Percentiles rank a stretch among this genome's conserved stretches.
Evolutionary conservation across 805 yeast species (phyloP).

Genomic region (Spathaspora passalidarum): DNA sequence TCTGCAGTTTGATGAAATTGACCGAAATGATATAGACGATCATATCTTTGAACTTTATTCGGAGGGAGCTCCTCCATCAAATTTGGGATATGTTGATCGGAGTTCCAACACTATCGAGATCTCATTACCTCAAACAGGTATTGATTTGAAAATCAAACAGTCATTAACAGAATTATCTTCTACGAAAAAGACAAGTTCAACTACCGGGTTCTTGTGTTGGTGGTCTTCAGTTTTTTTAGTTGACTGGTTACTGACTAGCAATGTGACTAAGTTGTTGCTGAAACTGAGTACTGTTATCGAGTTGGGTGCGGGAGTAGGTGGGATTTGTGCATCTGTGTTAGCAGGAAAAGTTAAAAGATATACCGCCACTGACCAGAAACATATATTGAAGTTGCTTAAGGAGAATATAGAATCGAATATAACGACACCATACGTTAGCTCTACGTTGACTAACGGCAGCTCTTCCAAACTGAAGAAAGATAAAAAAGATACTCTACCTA

Average conservation of each 20-base stretch:
- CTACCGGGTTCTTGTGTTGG: conserved; percentile 68
- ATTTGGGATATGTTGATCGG: conserved; percentile 37
- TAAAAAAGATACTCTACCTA: conserved; percentile 5
- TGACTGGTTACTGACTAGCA: conserved; percentile 48
- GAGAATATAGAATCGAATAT: conserved; percentile 45
- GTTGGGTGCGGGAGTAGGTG: conserved; percentile 62
- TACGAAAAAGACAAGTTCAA: conserved; percentile 34
- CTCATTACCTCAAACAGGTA: conserved; percentile 15
- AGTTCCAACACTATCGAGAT: conserved; percentile 20
- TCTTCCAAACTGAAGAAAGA: neutral
- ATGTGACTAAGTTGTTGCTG: neutral
- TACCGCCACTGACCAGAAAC: conserved; percentile 59
- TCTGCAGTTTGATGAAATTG: conserved; percentile 17
- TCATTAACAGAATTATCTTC: conserved; percentile 33
- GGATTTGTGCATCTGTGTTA: conserved; percentile 42
- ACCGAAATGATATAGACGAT: conserved; percentile 20
- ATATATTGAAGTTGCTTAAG: conserved; percentile 47
- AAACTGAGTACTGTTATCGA: conserved; percentile 37
- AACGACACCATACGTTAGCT: neutral
- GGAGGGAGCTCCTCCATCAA: conserved; percentile 21
- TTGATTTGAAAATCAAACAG: conserved; percentile 30
- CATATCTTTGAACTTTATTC: conserved; percentile 34
- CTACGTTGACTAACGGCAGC: conserved; percentile 7
- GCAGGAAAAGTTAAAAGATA: conserved; percentile 33
- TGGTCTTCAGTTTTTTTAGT: conserved; percentile 44